Evolutionary conservation across 345 rosid species (phyloP).

Genomic region (Eucalyptus tenuipes): DNA sequence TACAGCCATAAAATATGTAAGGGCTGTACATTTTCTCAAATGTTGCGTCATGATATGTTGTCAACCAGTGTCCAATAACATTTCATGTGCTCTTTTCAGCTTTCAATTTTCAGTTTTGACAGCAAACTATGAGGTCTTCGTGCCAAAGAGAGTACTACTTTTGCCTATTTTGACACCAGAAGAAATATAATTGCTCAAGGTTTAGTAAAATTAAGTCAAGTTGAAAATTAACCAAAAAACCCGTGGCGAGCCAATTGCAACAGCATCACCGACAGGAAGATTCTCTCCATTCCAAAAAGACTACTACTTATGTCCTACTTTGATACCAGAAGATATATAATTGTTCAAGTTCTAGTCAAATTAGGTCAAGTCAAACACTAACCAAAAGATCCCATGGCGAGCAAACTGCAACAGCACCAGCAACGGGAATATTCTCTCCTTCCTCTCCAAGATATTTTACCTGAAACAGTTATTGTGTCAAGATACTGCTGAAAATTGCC

Average conservation of each 20-base stretch:
- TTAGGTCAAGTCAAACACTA: slow-evolving; percentile 6
- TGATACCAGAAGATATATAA: neutral
- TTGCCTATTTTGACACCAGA: neutral
- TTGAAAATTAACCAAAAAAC: neutral
- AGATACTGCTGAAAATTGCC: neutral
- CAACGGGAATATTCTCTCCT: slow-evolving; percentile 51
- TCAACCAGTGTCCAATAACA: neutral
- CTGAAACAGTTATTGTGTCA: slow-evolving; percentile 13
- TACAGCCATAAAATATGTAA: neutral
- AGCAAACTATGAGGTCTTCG: neutral
- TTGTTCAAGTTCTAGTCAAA: neutral
- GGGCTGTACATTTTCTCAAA: neutral
- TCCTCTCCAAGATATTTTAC: slow-evolving; percentile 96
- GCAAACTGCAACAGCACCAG: slow-evolving; percentile 80
- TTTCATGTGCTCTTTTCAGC: neutral
- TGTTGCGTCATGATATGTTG: neutral
- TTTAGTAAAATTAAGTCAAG: neutral
- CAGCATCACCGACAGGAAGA: neutral
- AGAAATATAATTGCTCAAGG: neutral
- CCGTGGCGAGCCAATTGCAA: neutral
- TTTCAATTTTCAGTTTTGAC: neutral
- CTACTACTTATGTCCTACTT: neutral
- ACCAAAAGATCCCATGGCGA: slow-evolving; percentile 97
- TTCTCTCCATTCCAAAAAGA: neutral
- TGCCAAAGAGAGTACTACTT: neutral